Evolutionary conservation across 495 filamentous ascomycete genomes (phyloP), one percentile per base, ranked within the genome.

Genomic region (Penicillium turbatum): DNA sequence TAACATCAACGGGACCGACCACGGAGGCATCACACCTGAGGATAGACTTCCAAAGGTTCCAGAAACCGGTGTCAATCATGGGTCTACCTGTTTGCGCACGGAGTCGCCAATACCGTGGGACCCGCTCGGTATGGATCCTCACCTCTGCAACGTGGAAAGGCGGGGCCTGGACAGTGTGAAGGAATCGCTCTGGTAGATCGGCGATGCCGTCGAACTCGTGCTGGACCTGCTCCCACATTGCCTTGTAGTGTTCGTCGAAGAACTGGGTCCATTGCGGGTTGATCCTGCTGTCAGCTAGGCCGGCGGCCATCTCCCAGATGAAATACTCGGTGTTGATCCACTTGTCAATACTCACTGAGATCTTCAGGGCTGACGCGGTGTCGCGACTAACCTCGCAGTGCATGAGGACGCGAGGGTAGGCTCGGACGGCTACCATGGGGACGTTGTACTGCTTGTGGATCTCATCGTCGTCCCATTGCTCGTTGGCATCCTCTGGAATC

Each of bases 241-340:
- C 26, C 36, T 30, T n/a, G 16, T 49, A 36, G 15, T 39, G 21
- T 30, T 49, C n/a, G 3, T 38, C 26, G 8, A 38, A 49, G 6
- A 29, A 30, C 13, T 27, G 24, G 2, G 47, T 38, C 47, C 34
- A 49, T 9, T 27, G 12, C 10, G 34, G 34, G 9, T 38, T 30
- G 6, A 12, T 38, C 10, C n/a, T n/a, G 34, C 47, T 49, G 32
- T 49, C 35, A 38, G 47, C 47, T 29, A 49, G 26, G 1, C 34
- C 32, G 2, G 47, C 47, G 21, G 47, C 24, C 47, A 49, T 38
- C 13, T 49, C 47, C 47, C 47, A 49, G n/a, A 49, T 49, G 15
- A 49, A 49, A 27, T 49, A 49, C 6, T 29, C 47, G n/a, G 47
- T 7, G 35, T 30, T 38, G 12, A 49, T 15, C 47, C 47, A 49